phyloP scores from a whole-genome alignment of 164 flowering plant genomes.

The Piper longum region DNA sequence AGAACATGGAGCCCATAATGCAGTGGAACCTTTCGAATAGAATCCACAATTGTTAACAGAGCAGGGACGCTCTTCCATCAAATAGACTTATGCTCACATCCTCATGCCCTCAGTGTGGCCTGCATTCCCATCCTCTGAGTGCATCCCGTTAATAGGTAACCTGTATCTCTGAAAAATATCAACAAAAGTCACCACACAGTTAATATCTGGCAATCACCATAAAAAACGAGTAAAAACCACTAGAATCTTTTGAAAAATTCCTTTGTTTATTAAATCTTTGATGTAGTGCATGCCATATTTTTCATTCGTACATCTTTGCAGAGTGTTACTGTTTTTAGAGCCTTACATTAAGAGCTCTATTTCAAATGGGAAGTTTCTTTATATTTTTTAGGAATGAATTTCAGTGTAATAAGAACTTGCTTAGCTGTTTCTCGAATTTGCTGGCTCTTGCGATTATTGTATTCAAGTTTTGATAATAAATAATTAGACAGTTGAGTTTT shows the following conservation, averaged over 20 bases:
- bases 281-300: no score
- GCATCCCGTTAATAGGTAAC: constrained; percentile 66
- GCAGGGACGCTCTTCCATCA: background rate
- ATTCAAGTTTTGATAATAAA: no score
- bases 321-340: no score
- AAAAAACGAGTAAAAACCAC: background rate
- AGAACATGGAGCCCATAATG: background rate
- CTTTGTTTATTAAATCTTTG: no score
- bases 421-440: no score
- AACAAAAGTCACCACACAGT: background rate
- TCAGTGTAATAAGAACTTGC: no score
- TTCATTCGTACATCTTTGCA: no score
- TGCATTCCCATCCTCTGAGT: constrained; percentile 40
- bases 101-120: constrained; percentile 38
- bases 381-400: no score
- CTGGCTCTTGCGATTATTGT: no score
- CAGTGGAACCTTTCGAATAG: background rate
- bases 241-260: background rate
- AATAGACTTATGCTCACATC: constrained; percentile 26
- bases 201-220: background rate
- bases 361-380: no score
- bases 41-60: background rate
- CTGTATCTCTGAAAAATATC: constrained; percentile 47
- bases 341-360: no score
- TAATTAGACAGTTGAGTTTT: no score